Conservation (phyloP, 2,329 filamentous ascomycete species). For the Whalleya microplaca region DNA sequence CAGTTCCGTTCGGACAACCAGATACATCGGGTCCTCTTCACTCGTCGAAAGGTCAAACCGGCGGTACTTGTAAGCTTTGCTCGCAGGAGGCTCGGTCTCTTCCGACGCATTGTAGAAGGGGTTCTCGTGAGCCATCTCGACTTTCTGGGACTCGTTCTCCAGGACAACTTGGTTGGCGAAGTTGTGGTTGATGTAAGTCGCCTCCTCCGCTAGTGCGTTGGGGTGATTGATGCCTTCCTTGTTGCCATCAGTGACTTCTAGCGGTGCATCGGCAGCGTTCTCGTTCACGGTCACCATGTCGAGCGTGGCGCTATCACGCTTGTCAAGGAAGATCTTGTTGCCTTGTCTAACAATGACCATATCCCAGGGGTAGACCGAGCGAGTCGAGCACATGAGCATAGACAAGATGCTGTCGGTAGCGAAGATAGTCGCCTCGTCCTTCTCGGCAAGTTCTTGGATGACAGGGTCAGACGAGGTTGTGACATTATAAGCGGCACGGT, state of each 20-base stretch:
- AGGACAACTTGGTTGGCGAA: conserved; percentile 94
- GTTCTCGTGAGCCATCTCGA: conserved; percentile 85
- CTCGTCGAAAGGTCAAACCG: conserved; percentile 94
- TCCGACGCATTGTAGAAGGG: conserved; percentile 96
- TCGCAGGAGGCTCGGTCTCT: conserved; percentile 90
- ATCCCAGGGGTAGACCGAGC: conserved; percentile 98
- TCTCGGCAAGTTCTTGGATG: conserved; percentile 95
- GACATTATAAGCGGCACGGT: conserved; percentile 97
- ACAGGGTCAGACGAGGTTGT: conserved; percentile 95
- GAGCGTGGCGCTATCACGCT: conserved; percentile 90
- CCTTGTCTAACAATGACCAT: conserved; percentile 90
- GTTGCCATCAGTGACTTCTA: conserved; percentile 88
- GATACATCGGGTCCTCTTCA: conserved; percentile 90
- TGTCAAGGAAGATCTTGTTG: conserved; percentile 98
- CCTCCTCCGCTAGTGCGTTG: conserved; percentile 89
- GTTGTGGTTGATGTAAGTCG: conserved; percentile 99
- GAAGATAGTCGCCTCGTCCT: conserved; percentile 94
- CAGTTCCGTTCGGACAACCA: conserved; percentile 92
- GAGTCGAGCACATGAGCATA: conserved; percentile 98
- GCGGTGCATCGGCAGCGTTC: conserved; percentile 92
- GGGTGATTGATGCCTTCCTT: conserved; percentile 96
- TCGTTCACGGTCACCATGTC: conserved; percentile 99
- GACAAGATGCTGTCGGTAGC: conserved; percentile 96
- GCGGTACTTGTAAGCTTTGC: conserved; percentile 98
- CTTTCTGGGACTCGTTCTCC: conserved; percentile 78